phyloP scores from a whole-genome alignment of 2,329 filamentous ascomycete species.

The Colletotrichum sp. region DNA sequence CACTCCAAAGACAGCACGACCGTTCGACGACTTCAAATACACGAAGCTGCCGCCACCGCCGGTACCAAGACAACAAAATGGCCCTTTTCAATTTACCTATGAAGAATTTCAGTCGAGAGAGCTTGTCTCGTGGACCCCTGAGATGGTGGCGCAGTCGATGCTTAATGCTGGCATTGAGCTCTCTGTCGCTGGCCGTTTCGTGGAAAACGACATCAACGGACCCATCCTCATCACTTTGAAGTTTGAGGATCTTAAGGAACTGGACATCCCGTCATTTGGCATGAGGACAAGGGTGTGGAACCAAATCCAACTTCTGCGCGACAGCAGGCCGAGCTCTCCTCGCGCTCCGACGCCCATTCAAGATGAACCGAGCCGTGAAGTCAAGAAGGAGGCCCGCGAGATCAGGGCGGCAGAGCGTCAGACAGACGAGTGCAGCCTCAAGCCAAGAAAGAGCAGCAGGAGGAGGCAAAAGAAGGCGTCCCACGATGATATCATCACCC shows the following conservation, averaged over 20 bases:
- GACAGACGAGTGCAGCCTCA: slow-evolving; percentile 38
- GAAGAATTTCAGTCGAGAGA: slow-evolving; percentile 63
- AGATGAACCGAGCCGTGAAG: slow-evolving; percentile 59
- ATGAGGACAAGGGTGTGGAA: slow-evolving; percentile 82
- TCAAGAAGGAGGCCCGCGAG: slow-evolving; percentile 43
- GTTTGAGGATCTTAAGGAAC: slow-evolving; percentile 84
- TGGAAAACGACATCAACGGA: slow-evolving; percentile 91
- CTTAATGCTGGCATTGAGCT: slow-evolving; percentile 80
- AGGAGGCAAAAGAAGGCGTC: slow-evolving; percentile 43
- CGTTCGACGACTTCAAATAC: slow-evolving; percentile 16
- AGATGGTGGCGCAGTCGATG: slow-evolving; percentile 88
- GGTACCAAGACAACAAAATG: slow-evolving; percentile 40
- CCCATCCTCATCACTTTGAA: slow-evolving; percentile 88
- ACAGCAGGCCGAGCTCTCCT: slow-evolving; percentile 56
- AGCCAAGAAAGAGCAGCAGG: slow-evolving; percentile 44
- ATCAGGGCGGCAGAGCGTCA: slow-evolving; percentile 38
- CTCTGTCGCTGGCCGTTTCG: slow-evolving; percentile 80
- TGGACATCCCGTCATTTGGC: slow-evolving; percentile 82
- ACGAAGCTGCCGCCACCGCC: slow-evolving; percentile 20
- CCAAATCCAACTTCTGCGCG: slow-evolving; percentile 74
- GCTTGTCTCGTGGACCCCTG: slow-evolving; percentile 72
- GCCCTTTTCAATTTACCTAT: slow-evolving; percentile 62
- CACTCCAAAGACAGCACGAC: slow-evolving; percentile 66
- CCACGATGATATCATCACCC: slow-evolving; percentile 72
- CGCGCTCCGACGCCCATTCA: slow-evolving; percentile 66